phyloP scores from a whole-genome alignment of 768 basidiomycete species.

The Lentinula detonsa region DNA sequence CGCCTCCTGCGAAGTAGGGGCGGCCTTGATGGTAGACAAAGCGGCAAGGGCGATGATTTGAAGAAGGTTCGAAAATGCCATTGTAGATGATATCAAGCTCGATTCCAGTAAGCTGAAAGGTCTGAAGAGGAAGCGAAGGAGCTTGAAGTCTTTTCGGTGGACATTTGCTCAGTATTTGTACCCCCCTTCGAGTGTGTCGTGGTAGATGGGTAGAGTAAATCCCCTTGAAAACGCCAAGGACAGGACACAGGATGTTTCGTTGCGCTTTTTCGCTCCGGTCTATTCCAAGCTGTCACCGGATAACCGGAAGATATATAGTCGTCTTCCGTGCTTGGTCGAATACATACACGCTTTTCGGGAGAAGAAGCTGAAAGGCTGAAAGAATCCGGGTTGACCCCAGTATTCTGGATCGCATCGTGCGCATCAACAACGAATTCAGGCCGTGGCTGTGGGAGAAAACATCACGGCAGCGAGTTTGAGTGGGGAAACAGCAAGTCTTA shows the following conservation, averaged over 20 bases:
- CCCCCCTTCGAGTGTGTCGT: background rate
- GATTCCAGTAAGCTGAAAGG: background rate
- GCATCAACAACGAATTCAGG: background rate
- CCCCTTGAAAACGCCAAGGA: background rate
- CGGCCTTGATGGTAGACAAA: background rate
- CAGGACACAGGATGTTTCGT: background rate
- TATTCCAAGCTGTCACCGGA: background rate
- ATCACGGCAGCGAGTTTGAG: background rate
- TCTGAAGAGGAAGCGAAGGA: background rate
- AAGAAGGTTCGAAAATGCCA: background rate
- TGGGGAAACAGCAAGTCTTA: background rate
- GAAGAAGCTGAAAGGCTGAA: background rate
- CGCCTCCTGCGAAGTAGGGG: background rate
- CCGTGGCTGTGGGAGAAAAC: background rate
- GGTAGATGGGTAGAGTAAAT: background rate
- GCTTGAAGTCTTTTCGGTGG: background rate
- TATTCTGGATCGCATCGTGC: background rate
- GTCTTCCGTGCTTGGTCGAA: background rate
- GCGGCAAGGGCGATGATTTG: background rate
- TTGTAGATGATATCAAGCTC: conserved; percentile 15
- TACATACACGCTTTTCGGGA: background rate
- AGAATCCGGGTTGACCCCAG: background rate
- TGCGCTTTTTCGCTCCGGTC: background rate
- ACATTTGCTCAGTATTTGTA: background rate
- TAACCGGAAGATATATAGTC: background rate